Evolutionary conservation across 73 alveolate genomes (phyloP), one percentile per base, ranked within the genome.

Genomic region (Uronychia setigera): DNA sequence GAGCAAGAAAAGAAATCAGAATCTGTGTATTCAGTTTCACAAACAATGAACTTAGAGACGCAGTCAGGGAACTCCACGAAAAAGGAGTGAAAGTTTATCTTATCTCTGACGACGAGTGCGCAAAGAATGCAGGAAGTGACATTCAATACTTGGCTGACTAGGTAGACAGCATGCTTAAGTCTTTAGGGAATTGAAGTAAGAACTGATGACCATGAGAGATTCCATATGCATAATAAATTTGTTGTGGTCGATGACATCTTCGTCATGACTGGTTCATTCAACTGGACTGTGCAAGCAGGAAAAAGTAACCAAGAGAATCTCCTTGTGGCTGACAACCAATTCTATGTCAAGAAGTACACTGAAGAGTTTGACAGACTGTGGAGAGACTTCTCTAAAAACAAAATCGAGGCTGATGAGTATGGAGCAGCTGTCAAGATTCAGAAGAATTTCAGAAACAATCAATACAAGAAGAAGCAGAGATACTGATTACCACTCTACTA

Each of bases 211-310:
- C 87, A 87, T 76, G 95, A 92, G 0, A 94, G 83, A 91, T 95
- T 80, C 89, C 99, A 96, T 88, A 98, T 98, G 99, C 99, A 98
- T 81, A 92, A 98, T 86, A 98, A 98, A 86, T 98, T 95, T 89
- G 98, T 95, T 31, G 89, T 98, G 33, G 94, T 98, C 58, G 99
- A 98, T 93, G 95, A 92, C 77, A 93, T 95, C 29, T 93, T 94
- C 75, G 80, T 98, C 33, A 85, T 98, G 1, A 98, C 99, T 82
- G 99, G 99, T 30, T 94, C 99, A 35, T 98, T 98, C 95, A 95
- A 95, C 92, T 95, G 93, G 93, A 94, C 98, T 59, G 92, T 85
- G 0, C 95, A 92, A 84, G 98, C 98, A 76, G 94, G 93, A 75
- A 92, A 88, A 83, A 89, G 91, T 88, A 94, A 94, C 89, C 91